phyloP scores from a whole-genome alignment of 805 yeast genomes.

The Kazachstania viticola region DNA sequence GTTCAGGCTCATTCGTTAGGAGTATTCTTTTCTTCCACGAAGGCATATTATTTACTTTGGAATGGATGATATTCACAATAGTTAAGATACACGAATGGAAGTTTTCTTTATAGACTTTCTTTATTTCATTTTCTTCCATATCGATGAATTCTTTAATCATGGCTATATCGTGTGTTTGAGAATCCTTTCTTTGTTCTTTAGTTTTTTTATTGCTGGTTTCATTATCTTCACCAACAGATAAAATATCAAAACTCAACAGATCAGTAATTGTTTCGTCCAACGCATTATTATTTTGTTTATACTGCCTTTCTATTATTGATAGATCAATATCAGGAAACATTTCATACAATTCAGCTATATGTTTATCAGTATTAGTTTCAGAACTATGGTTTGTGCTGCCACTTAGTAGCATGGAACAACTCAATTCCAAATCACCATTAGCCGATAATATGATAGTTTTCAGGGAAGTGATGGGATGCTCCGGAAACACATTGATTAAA shows the following conservation, averaged over 20 bases:
- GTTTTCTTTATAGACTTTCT: constrained; percentile 21
- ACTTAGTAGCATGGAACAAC: constrained; percentile 18
- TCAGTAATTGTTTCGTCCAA: constrained; percentile 19
- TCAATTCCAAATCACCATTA: constrained; percentile 12
- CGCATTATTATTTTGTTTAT: constrained; percentile 22
- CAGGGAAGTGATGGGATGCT: constrained; percentile 4
- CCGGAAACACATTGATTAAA: constrained; percentile 25
- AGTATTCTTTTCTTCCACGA: no score
- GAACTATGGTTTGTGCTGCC: constrained; percentile 3
- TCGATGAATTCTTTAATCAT: constrained; percentile 14
- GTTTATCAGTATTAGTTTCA: not conserved
- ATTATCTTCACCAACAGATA: constrained; percentile 8
- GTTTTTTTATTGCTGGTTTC: constrained; percentile 7
- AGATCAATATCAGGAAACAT: constrained; percentile 36
- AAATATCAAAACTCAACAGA: constrained; percentile 10
- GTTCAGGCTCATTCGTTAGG: not conserved
- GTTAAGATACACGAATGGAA: constrained; percentile 24
- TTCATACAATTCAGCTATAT: constrained; percentile 20
- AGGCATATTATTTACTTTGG: not conserved
- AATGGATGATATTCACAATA: constrained; percentile 27
- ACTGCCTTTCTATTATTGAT: constrained; percentile 21
- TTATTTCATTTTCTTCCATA: constrained; percentile 10
- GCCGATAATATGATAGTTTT: constrained; percentile 11
- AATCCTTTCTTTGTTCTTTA: not conserved
- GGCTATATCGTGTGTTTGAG: constrained; percentile 10